phyloP scores from a whole-genome alignment of 495 filamentous ascomycete species.

The Chlorociboria aeruginascens region DNA sequence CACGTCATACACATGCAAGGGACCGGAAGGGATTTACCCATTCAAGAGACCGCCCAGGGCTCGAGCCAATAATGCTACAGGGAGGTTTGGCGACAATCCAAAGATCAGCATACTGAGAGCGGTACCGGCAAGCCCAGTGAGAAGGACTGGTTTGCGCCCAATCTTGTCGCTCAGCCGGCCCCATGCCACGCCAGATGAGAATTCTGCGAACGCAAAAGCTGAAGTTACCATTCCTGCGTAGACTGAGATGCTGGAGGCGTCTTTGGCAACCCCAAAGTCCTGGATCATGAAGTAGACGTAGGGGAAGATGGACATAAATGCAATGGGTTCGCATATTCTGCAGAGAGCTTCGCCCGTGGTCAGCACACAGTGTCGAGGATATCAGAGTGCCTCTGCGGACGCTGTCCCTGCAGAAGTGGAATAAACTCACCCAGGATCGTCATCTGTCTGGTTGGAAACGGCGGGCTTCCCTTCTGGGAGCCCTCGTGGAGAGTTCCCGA shows the following conservation, averaged over 20 bases:
- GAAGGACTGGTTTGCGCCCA: constrained; percentile 83
- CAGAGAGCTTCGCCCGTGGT: constrained; percentile 56
- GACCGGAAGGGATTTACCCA: constrained; percentile 44
- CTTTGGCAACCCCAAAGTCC: constrained; percentile 64
- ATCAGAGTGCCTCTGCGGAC: neutral
- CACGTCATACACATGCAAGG: constrained; percentile 1
- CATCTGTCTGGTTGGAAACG: constrained; percentile 47
- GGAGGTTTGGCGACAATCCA: constrained; percentile 77
- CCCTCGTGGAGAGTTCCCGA: constrained; percentile 8
- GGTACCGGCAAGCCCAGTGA: constrained; percentile 79
- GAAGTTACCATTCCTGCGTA: constrained; percentile 97
- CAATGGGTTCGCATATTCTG: constrained; percentile 95
- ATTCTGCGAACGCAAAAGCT: constrained; percentile 92
- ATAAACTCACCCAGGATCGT: constrained; percentile 54
- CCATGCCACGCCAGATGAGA: constrained; percentile 82
- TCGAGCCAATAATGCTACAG: constrained; percentile 74
- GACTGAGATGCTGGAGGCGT: constrained; percentile 69
- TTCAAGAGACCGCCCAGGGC: constrained; percentile 88
- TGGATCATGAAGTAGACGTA: constrained; percentile 98
- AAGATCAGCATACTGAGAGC: constrained; percentile 90
- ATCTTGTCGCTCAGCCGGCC: constrained; percentile 84
- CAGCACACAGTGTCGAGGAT: neutral
- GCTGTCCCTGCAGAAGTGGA: neutral
- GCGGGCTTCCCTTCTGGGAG: constrained; percentile 19
- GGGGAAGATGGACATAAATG: constrained; percentile 98